These are phyloP conservation scores for Cyberlindnera mycetangii DNA, from an alignment of 805 yeast genomes.

Conservation along the genomic window DNA sequence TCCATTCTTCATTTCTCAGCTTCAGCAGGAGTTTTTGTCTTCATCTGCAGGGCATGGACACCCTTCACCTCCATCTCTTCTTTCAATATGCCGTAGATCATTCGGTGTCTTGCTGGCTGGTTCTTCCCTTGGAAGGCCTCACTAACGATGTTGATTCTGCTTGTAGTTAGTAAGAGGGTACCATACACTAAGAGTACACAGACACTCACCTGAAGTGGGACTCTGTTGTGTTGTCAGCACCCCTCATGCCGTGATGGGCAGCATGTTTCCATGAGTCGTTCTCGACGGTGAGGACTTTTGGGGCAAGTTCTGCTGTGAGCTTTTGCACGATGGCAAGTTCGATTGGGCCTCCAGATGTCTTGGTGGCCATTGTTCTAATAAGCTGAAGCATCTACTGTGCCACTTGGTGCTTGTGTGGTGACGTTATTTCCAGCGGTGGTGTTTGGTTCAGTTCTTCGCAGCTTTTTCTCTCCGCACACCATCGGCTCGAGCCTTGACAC, in stretches of 20 bases:
- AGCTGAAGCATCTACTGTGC: conserved; percentile 6
- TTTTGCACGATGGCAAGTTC: conserved; percentile 23
- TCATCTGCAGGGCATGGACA: conserved; percentile 85
- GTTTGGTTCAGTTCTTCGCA: too few species aligned
- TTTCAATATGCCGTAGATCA: conserved; percentile 63
- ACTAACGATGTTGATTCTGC: conserved; percentile 65
- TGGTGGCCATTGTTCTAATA: conserved; percentile 25
- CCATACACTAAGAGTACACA: neutral
- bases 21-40: conserved; percentile 72
- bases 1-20: conserved; percentile 18
- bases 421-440: neutral
- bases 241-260: conserved; percentile 79
- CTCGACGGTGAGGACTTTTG: conserved; percentile 45
- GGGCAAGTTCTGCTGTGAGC: conserved; percentile 33
- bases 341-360: conserved; percentile 24
- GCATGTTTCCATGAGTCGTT: conserved; percentile 90
- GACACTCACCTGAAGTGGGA: conserved; percentile 61
- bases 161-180: conserved; percentile 2
- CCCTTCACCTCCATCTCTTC: conserved; percentile 72
- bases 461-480: neutral
- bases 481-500: too few species aligned
- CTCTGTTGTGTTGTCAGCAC: conserved; percentile 67
- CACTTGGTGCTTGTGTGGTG: neutral
- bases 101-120: conserved; percentile 74
- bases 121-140: conserved; percentile 61